Evolutionary conservation across 73 alveolate genomes (phyloP).

Genomic region (Tetrahymena elliotti): DNA sequence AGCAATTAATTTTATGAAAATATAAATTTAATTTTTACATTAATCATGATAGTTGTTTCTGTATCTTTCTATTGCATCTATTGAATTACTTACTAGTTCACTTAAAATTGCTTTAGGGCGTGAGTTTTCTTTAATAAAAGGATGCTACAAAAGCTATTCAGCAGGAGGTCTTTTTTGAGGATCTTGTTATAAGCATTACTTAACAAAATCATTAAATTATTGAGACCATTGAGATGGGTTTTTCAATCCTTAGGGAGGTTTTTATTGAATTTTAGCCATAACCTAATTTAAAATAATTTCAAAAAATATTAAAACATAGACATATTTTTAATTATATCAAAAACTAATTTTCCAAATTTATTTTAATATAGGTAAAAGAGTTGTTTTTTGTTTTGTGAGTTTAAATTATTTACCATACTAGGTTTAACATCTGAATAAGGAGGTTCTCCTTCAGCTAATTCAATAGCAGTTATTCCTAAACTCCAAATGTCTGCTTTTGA

Average conservation of each 20-base stretch:
- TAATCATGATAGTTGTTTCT: not conserved
- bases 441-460: constrained; percentile 46
- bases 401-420: not conserved
- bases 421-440: not conserved
- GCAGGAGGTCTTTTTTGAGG: not conserved
- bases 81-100: not conserved
- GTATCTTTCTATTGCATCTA: not conserved
- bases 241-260: not conserved
- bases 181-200: not conserved
- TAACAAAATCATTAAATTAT: not conserved
- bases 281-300: not conserved
- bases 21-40: not conserved
- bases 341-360: too few species aligned
- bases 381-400: not conserved
- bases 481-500: constrained; percentile 64
- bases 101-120: not conserved
- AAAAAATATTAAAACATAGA: too few species aligned
- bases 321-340: too few species aligned
- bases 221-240: not conserved
- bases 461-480: constrained; percentile 62
- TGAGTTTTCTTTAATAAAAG: not conserved
- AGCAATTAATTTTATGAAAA: not conserved
- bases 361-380: not conserved
- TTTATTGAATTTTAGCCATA: not conserved
- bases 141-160: not conserved